Evolutionary conservation across 2,329 filamentous ascomycete genomes (phyloP).

Genomic region (Trichoderma endophyticum): DNA sequence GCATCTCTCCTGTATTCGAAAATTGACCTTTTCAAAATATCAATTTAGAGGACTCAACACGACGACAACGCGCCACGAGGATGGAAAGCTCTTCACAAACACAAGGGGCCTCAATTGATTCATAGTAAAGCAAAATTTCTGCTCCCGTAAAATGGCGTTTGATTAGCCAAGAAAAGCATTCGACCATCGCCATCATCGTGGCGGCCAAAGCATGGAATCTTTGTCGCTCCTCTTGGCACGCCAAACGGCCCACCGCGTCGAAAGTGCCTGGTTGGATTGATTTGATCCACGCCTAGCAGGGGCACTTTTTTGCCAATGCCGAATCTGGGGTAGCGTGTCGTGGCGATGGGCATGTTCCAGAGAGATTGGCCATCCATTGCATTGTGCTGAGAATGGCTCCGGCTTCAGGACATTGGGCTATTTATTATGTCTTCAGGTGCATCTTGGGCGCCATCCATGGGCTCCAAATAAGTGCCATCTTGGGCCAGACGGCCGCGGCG

Average conservation of each 20-base stretch:
- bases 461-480: not conserved
- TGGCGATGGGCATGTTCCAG: not conserved
- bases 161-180: not conserved
- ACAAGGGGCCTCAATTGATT: not conserved
- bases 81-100: not conserved
- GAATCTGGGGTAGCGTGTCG: slow-evolving; percentile 2
- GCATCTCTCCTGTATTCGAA: not conserved
- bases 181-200: not conserved
- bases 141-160: not conserved
- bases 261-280: not conserved
- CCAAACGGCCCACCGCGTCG: not conserved
- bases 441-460: not conserved
- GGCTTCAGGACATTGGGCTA: too few relatives aligned
- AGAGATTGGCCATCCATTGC: not conserved
- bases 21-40: not conserved
- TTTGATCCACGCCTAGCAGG: not conserved
- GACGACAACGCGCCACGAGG: not conserved
- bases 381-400: not conserved
- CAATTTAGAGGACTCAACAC: not conserved
- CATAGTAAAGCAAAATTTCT: not conserved
- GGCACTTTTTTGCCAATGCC: slow-evolving; percentile 8
- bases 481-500: not conserved
- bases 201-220: not conserved
- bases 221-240: slow-evolving; percentile 6
- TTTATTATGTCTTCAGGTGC: not conserved